Percentiles rank a stretch among this genome's conserved stretches.
phyloP scores from a whole-genome alignment of 2,329 filamentous ascomycete genomes.

The Pestalotiopsis sp. region DNA sequence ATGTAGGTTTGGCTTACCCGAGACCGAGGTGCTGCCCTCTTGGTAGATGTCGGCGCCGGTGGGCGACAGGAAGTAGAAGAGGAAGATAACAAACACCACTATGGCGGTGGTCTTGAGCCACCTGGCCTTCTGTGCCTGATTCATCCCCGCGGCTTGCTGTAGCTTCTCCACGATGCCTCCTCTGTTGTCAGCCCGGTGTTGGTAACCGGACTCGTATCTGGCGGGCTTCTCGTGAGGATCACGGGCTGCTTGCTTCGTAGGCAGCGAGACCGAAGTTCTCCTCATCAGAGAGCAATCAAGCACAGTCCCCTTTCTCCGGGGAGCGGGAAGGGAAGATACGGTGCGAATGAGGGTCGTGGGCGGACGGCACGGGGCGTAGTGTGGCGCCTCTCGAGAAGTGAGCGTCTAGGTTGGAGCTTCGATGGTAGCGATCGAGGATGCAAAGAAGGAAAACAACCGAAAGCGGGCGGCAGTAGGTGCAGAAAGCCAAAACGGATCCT shows the following conservation, averaged over 20 bases:
- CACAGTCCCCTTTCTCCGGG: slow-evolving; percentile 7
- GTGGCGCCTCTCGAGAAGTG: neutral
- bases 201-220: slow-evolving; percentile 52
- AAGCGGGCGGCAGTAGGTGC: neutral
- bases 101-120: slow-evolving; percentile 69
- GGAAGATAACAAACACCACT: slow-evolving; percentile 59
- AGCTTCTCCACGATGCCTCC: slow-evolving; percentile 54
- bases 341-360: neutral
- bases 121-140: slow-evolving; percentile 66
- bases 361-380: neutral
- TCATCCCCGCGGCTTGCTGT: slow-evolving; percentile 58
- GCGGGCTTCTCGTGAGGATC: slow-evolving; percentile 68
- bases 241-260: slow-evolving; percentile 60
- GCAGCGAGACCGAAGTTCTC: slow-evolving; percentile 66
- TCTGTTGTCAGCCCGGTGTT: slow-evolving; percentile 37
- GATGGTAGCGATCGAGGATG: neutral
- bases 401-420: neutral
- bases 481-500: neutral
- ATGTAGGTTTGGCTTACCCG: neutral
- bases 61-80: slow-evolving; percentile 68
- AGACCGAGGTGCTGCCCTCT: slow-evolving; percentile 42
- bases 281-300: slow-evolving; percentile 48
- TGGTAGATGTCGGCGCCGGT: slow-evolving; percentile 57
- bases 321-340: neutral
- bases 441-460: neutral